These are phyloP conservation scores for Leishmania aethiopica DNA, from an alignment of 208 protist genomes.

Conservation along the genomic window DNA sequence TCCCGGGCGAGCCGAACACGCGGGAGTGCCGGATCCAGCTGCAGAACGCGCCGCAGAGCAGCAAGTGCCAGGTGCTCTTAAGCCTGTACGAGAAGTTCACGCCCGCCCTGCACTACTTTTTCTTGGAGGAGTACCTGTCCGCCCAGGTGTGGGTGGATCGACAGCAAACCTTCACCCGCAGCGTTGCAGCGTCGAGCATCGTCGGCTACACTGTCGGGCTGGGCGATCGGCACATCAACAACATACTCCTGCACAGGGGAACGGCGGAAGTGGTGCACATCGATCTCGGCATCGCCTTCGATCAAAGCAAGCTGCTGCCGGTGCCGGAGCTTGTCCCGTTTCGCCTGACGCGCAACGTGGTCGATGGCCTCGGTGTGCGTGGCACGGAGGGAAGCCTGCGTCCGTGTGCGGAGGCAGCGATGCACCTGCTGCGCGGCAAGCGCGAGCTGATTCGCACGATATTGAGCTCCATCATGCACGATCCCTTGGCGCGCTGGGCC, in stretches of 20 bases:
- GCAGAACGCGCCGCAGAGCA: conserved; percentile 25
- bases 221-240: conserved; percentile 96
- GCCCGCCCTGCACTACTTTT: conserved; percentile 96
- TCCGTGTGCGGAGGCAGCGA: conserved; percentile 77
- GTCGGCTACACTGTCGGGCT: conserved; percentile 96
- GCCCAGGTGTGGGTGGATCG: conserved; percentile 77
- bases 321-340: conserved; percentile 97
- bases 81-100: conserved; percentile 85
- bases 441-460: conserved; percentile 86
- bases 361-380: conserved; percentile 95
- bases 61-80: conserved; percentile 42
- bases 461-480: conserved; percentile 94
- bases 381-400: conserved; percentile 94
- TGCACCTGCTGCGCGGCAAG: conserved; percentile 83
- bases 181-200: conserved; percentile 90
- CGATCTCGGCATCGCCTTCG: conserved; percentile 95
- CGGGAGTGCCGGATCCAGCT: conserved; percentile 60
- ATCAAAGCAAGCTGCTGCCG: conserved; percentile 85
- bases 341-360: conserved; percentile 95
- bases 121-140: conserved; percentile 89
- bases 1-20: conserved; percentile 69
- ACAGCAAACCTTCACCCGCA: conserved; percentile 90
- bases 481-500: conserved; percentile 95
- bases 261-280: conserved; percentile 96
- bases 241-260: conserved; percentile 94